Evolutionary conservation across 176 grass and related monocot genomes (phyloP).

Genomic region (Poa annua): DNA sequence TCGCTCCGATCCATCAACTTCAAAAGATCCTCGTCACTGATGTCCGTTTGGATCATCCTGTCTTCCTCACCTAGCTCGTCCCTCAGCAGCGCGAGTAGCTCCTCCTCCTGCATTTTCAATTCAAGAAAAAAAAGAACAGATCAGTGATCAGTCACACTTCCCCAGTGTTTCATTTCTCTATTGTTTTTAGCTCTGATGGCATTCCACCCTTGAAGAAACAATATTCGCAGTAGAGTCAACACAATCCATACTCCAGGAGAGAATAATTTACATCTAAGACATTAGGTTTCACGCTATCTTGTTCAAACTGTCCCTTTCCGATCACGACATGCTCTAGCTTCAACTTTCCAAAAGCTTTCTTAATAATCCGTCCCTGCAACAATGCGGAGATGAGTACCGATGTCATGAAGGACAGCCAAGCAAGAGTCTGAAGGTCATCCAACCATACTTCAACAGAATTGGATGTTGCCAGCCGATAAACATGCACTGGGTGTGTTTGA

Average conservation of each 20-base stretch:
- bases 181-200: neutral
- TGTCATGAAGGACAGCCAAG: neutral
- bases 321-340: constrained; percentile 95
- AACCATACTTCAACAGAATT: constrained; percentile 84
- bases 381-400: constrained; percentile 17
- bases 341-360: constrained; percentile 89
- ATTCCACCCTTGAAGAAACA: neutral
- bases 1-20: constrained; percentile 79
- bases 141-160: neutral
- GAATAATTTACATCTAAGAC: constrained; percentile 53
- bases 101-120: constrained; percentile 54
- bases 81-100: constrained; percentile 76
- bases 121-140: neutral
- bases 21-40: constrained; percentile 65
- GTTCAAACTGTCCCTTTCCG: constrained; percentile 87
- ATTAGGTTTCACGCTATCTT: constrained; percentile 66
- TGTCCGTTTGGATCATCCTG: constrained; percentile 78
- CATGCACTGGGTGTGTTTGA: constrained; percentile 86
- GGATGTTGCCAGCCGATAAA: constrained; percentile 88
- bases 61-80: constrained; percentile 76
- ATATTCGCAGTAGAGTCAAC: neutral
- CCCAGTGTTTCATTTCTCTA: neutral
- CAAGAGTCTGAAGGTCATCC: constrained; percentile 13
- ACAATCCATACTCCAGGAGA: neutral
- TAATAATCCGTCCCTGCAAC: constrained; percentile 80